Evolutionary conservation across 495 filamentous ascomycete species (phyloP), one percentile per base, ranked within the genome.

Genomic region (Aspergillus campestris): DNA sequence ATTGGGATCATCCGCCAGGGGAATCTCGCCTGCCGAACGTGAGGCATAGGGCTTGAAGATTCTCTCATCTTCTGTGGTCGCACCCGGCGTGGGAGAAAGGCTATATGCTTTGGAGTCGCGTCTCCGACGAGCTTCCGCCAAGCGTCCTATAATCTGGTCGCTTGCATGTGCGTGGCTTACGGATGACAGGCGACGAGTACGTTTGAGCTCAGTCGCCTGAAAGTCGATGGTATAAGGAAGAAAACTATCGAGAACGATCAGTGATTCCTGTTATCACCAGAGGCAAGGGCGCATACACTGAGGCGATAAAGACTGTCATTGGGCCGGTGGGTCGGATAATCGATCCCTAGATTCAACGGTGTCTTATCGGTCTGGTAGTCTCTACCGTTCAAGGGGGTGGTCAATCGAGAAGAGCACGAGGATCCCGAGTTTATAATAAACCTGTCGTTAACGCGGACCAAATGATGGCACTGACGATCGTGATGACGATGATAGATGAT

Each of bases 71-170:
- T 77, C 70, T 8, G 70, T 69, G 5, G 78, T 77, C 7, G 80
- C 77, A 12, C 71, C 78, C 0, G 84, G 84, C 2, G 79, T 86
- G 24, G 75, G 53, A 33, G 81, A 50, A 58, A 60, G 45, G 57
- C 63, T 54, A 58, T 52, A 31, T 8, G 49, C 49, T 44, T 53
- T 52, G 9, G 41, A 70, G 14, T 44, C 52, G 28, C 40, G 37
- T 44, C 48, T 49, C 38, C 45, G 42, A 7, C 51, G 50, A 11
- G 44, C 8, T 33, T 57, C 60, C 12, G 60, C 49, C 24, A 58
- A 38, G 7, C 56, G 57, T 7, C 60, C 60, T 50, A 59, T 43
- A n/a, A 61, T 56, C 67, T 33, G 73, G 65, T 52, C 61, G 69
- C 66, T 52, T 9, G 61, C 49, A 18, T 49, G 44, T 8, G 52